phyloP scores from a whole-genome alignment of 2,329 filamentous ascomycete genomes.

The Fusarium sarcochroum region DNA sequence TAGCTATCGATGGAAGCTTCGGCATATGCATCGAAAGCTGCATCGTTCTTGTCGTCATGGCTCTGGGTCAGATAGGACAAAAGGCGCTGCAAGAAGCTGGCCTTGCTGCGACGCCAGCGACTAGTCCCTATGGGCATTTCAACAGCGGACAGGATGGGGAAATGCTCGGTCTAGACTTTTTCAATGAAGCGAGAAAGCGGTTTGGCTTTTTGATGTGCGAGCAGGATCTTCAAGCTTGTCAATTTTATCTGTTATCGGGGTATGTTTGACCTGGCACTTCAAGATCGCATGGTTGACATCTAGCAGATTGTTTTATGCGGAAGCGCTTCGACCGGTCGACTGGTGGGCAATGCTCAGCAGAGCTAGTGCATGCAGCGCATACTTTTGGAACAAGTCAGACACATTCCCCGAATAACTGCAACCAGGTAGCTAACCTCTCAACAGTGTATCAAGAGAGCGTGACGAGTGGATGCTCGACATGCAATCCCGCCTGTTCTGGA shows the following conservation, averaged over 20 bases:
- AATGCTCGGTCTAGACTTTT: constrained; percentile 28
- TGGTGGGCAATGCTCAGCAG: constrained; percentile 41
- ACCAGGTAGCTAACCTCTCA: background rate
- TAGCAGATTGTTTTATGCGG: constrained; percentile 28
- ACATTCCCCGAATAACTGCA: fast-evolving
- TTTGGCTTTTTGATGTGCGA: constrained; percentile 36
- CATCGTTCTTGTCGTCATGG: constrained; percentile 32
- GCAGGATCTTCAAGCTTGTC: constrained; percentile 30
- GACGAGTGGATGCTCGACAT: constrained; percentile 42
- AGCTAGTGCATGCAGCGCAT: constrained; percentile 36
- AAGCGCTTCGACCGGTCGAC: constrained; percentile 28
- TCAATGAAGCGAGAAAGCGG: constrained; percentile 36
- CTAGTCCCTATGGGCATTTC: background rate
- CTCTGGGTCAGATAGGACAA: constrained; percentile 12
- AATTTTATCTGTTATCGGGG: constrained; percentile 34
- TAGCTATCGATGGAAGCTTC: constrained; percentile 34
- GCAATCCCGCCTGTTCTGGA: constrained; percentile 41
- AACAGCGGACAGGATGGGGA: background rate
- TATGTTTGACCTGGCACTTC: fast-evolving
- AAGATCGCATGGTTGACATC: background rate
- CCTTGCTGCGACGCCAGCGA: background rate
- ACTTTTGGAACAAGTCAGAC: constrained; percentile 37
- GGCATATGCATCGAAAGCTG: constrained; percentile 33
- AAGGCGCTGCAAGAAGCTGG: constrained; percentile 24
- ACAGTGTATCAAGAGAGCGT: constrained; percentile 13